A percentile compares a stretch with the other conserved stretches of the same genome.
Conservation (phyloP, 2,329 filamentous ascomycete genomes). For the Aspergillus spinulosporus region DNA sequence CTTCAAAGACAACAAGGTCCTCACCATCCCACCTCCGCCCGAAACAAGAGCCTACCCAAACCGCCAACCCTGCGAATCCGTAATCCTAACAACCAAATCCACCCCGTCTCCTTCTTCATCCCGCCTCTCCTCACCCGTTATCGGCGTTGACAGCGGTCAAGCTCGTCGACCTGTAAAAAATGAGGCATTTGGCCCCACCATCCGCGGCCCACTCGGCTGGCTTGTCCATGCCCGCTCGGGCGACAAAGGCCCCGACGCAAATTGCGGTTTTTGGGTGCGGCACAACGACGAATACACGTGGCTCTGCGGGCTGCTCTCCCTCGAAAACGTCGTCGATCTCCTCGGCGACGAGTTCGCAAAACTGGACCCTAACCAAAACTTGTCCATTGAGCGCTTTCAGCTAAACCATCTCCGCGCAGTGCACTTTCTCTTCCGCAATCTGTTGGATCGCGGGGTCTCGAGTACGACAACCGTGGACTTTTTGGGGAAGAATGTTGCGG, state of each 20-base stretch:
- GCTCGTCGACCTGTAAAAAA: background rate
- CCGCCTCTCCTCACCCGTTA: background rate
- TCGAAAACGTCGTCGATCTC: background rate
- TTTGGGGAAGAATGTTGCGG: background rate
- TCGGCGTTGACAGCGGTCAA: background rate
- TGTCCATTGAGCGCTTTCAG: background rate
- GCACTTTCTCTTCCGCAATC: background rate
- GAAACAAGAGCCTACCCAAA: conserved; percentile 20
- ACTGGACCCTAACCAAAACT: background rate
- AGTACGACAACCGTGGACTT: background rate
- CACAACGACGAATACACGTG: background rate
- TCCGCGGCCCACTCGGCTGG: background rate
- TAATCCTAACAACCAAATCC: conserved; percentile 15
- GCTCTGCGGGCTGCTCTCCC: background rate
- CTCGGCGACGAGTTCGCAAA: background rate
- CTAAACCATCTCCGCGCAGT: background rate
- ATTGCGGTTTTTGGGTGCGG: background rate
- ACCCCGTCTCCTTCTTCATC: too few species aligned
- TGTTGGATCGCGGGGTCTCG: background rate
- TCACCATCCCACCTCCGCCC: conserved; percentile 22
- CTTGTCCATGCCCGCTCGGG: background rate
- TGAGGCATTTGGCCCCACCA: background rate
- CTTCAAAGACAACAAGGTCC: conserved; percentile 21
- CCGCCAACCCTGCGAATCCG: conserved; percentile 18
- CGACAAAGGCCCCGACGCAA: background rate